Conservation (phyloP, 2,329 filamentous ascomycete genomes). For the Aspergillus persii region DNA sequence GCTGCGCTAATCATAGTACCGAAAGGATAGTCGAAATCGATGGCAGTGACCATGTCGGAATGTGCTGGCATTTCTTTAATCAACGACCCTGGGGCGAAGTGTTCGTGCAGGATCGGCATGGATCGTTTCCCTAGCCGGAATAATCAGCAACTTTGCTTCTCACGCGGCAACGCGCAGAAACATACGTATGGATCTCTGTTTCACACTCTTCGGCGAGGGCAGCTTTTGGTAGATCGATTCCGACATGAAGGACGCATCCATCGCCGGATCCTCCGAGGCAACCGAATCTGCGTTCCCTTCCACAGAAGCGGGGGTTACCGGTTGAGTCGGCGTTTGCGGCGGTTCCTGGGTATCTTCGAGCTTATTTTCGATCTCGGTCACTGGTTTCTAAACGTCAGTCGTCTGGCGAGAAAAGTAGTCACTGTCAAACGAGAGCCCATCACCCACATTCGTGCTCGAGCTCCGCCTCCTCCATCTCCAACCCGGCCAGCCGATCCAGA, state of each 20-base stretch:
- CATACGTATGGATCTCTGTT: conserved; percentile 45
- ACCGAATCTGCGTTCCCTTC: conserved; percentile 47
- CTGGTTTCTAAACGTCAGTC: conserved; percentile 19
- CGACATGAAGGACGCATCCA: conserved; percentile 79
- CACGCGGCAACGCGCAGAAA: not conserved
- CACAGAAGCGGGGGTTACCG: conserved; percentile 36
- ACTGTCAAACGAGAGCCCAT: not conserved
- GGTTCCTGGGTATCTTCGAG: conserved; percentile 59
- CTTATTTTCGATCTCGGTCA: conserved; percentile 60
- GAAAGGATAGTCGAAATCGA: conserved; percentile 97
- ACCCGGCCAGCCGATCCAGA: conserved; percentile 74
- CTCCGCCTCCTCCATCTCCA: conserved; percentile 88
- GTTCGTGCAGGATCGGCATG: conserved; percentile 93
- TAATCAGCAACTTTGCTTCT: not conserved
- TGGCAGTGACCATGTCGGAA: conserved; percentile 78
- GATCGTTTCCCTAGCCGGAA: conserved; percentile 58
- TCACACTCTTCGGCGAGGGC: conserved; percentile 59
- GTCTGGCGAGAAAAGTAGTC: too few species aligned
- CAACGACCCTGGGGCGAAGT: conserved; percentile 82
- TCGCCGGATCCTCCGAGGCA: conserved; percentile 53
- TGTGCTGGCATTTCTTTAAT: conserved; percentile 90
- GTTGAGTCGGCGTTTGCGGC: conserved; percentile 29
- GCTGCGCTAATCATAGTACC: conserved; percentile 91
- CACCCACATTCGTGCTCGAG: conserved; percentile 81
- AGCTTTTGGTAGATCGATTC: conserved; percentile 96